Percentiles rank a stretch among this genome's conserved stretches.
Conservation (phyloP, 2,329 filamentous ascomycete species). For the Thelonectria discophora region DNA sequence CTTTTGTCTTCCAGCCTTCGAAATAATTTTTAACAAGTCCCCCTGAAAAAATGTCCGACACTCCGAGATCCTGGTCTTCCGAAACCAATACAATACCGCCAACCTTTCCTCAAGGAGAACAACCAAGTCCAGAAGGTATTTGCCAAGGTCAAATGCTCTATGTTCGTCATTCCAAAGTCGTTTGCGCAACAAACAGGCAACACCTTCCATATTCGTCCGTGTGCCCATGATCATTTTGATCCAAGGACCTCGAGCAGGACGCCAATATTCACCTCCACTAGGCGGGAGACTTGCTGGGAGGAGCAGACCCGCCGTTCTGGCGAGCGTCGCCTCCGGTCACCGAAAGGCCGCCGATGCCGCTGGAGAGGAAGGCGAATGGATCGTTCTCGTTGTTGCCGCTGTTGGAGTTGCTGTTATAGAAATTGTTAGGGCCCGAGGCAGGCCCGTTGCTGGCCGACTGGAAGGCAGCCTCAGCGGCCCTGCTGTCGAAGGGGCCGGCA, state of each 20-base stretch:
- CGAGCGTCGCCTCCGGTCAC: slow-evolving; percentile 73
- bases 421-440: slow-evolving; percentile 71
- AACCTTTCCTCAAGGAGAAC: slow-evolving; percentile 52
- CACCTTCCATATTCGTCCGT: slow-evolving; percentile 37
- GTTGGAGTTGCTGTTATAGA: slow-evolving; percentile 67
- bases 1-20: slow-evolving; percentile 53
- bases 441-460: slow-evolving; percentile 85
- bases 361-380: slow-evolving; percentile 82
- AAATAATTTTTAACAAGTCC: slow-evolving; percentile 47
- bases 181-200: slow-evolving; percentile 41
- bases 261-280: slow-evolving; percentile 48
- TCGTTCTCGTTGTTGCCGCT: slow-evolving; percentile 73
- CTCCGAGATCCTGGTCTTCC: slow-evolving; percentile 49
- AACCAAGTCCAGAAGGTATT: slow-evolving; percentile 54
- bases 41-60: slow-evolving; percentile 51
- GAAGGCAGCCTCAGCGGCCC: slow-evolving; percentile 93
- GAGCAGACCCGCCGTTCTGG: slow-evolving; percentile 67
- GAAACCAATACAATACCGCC: slow-evolving; percentile 49
- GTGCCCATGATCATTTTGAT: slow-evolving; percentile 36
- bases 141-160: slow-evolving; percentile 58
- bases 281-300: slow-evolving; percentile 68
- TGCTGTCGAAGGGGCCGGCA: slow-evolving; percentile 89
- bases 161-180: slow-evolving; percentile 55
- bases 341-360: slow-evolving; percentile 75
- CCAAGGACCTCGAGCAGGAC: slow-evolving; percentile 36